These are phyloP conservation scores for Marvania coccoides DNA, from an alignment of 139 green algal genomes.

Conservation along the genomic window DNA sequence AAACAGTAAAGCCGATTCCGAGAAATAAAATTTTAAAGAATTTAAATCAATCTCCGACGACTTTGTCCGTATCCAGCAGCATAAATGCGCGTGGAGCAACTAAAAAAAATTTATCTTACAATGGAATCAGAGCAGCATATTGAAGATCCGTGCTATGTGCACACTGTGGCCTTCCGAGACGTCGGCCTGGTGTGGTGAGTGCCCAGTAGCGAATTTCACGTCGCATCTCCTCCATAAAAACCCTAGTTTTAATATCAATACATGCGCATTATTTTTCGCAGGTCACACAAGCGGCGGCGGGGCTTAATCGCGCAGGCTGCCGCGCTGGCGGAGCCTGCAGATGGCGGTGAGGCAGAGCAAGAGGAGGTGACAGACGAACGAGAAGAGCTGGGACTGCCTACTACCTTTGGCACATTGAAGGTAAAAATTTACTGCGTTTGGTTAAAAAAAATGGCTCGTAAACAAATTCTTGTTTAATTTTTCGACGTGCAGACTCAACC, in stretches of 20 bases:
- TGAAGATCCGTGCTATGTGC: neutral
- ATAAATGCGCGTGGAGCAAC: too few species aligned
- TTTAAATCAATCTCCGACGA: too few species aligned
- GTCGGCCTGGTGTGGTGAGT: constrained; percentile 28
- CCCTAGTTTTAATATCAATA: too few species aligned
- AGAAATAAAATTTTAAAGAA: too few species aligned
- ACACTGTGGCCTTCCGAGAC: constrained; percentile 17
- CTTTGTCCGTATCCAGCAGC: too few species aligned
- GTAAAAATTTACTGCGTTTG: too few species aligned
- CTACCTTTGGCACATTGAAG: constrained; percentile 10
- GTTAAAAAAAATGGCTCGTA: neutral
- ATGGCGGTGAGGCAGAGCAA: neutral
- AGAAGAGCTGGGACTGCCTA: constrained; percentile 6
- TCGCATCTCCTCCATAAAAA: neutral
- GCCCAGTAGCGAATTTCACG: neutral
- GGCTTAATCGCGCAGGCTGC: neutral
- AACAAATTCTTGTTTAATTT: neutral
- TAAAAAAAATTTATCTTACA: too few species aligned
- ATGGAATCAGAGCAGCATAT: neutral
- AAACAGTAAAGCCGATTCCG: too few species aligned
- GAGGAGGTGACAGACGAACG: neutral
- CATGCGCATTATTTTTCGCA: neutral
- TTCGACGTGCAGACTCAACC: neutral
- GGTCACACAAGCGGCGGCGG: constrained; percentile 5
- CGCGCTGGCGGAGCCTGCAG: neutral